Percentiles rank a stretch among this genome's conserved stretches.
phyloP scores from a whole-genome alignment of 2,329 filamentous ascomycete genomes.

The Huntiella bhutanensis region DNA sequence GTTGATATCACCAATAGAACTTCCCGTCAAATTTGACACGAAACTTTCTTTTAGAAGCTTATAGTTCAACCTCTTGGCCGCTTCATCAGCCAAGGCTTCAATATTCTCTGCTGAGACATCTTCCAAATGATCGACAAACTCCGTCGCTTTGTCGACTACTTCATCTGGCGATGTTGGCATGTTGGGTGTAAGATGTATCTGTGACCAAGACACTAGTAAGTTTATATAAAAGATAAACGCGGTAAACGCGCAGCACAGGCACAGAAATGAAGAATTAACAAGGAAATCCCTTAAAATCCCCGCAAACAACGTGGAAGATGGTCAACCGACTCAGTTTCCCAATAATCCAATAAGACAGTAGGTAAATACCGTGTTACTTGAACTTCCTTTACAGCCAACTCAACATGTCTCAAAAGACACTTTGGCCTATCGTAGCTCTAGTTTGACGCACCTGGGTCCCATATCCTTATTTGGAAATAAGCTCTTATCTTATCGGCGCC shows the following conservation, averaged over 20 bases:
- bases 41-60: conserved; percentile 90
- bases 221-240: too few species aligned
- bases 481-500: conserved; percentile 7
- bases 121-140: conserved; percentile 4
- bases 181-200: not conserved
- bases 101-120: conserved; percentile 15
- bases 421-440: conserved; percentile 7
- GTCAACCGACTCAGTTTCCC: too few species aligned
- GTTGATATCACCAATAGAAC: conserved; percentile 70
- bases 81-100: conserved; percentile 18
- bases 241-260: too few species aligned
- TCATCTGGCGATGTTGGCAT: not conserved
- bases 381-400: too few species aligned
- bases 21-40: conserved; percentile 77
- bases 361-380: too few species aligned
- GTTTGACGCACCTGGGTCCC: not conserved
- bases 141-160: not conserved
- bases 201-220: not conserved
- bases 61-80: conserved; percentile 33
- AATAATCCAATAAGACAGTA: too few species aligned
- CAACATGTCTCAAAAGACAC: conserved; percentile 1
- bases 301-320: too few species aligned
- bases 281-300: too few species aligned
- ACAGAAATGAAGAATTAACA: too few species aligned
- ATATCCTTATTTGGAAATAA: not conserved